Base-by-base conservation (phyloP, 1,284 basidiomycete species). In the Sparassis latifolia region DNA sequence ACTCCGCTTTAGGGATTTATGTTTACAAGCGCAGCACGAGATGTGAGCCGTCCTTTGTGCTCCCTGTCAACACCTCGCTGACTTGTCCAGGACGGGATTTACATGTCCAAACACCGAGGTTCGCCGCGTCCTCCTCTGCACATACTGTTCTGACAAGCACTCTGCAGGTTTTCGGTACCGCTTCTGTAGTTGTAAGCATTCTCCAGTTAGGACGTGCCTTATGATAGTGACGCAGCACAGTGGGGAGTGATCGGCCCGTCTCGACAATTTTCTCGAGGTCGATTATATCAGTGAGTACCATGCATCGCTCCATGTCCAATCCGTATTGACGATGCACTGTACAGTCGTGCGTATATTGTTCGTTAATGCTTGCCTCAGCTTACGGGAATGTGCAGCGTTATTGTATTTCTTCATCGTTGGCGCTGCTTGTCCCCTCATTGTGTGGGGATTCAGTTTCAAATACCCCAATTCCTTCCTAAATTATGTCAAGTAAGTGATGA, bases 391-490 rank as follows among this genome's bases (percentile, higher is more conserved):
- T 40, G 31, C 53, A 66, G 65, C 62, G 5, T 58, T 75, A 10
- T 55, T 65, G n/a, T 73, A 65, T 52, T 77, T 76, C 66, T 78
- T 78, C 69, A 61, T 78, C 49, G 52, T 75, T 12, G 76, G 76
- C n/a, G 72, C 73, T 3, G 33, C 73, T 12, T 65, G 65, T 38
- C 77, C 77, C 0, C 42, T 75, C 35, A 55, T 63, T 20, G 62
- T 68, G 20, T 78, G 70, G 68, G 33, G 70, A 50, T 53, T 67
- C 55, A 59, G 64, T 41, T 60, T 58, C 45, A 55, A 68, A 58
- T 69, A 64, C 63, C 67, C 68, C 42, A 61, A 69, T 55, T 66
- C 72, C 48, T 68, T 65, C 60, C 65, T 69, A 30, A 73, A 73
- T 58, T 72, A 71, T 55, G 63, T 72, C 57, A 74, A 70, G 75